Base-by-base conservation (phyloP, 306 rosid genomes). In the Cotoneaster glaucophyllus region DNA sequence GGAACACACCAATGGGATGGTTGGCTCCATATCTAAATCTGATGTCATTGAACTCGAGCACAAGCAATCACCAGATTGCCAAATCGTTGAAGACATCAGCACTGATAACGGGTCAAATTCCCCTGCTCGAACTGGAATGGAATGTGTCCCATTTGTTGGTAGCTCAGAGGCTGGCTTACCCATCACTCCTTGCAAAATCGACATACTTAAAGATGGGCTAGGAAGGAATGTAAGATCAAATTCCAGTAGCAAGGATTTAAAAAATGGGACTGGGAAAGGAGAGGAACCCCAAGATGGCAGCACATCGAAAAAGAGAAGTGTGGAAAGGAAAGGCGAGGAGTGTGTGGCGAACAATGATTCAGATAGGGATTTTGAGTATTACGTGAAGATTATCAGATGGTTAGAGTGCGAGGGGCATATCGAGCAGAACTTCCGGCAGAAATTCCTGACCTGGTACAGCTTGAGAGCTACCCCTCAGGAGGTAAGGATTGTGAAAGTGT, bases 361-460 rank as follows among this genome's bases (percentile, higher is more conserved):
- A 0, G 86, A 86, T 6, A 80, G 76, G 52, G 92, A 90, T 85
- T 88, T 95, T 39, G 97, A 92, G 91, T 89, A 90, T 81, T 90
- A 87, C 74, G 97, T 96, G 83, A 96, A 96, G 83, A 82, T 88
- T 79, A 89, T 96, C 78, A 88, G 98, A 80, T 83, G 93, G 92
- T 79, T 96, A 83, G 99, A 96, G 84, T 90, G 98, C 54, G 93
- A 89, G 74, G 99, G 99, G 14, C 98, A 90, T 66, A 87, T 96
- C 13, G 98, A 92, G 77, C 90, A 92, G 93, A 88, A 87, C 84
- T 92, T 96, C 86, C 88, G 98, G 88, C 96, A 90, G 87, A 96
- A 90, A 62, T 91, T 96, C 82, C 88, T 96, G 77, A 96, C 98
- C 63, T 96, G 97, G 99, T 96, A 86, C 74, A 90, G 98, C 84